A percentile compares a stretch with the other conserved stretches of the same genome.
phyloP scores from a whole-genome alignment of 495 filamentous ascomycete genomes.

The Penicillium roqueforti region DNA sequence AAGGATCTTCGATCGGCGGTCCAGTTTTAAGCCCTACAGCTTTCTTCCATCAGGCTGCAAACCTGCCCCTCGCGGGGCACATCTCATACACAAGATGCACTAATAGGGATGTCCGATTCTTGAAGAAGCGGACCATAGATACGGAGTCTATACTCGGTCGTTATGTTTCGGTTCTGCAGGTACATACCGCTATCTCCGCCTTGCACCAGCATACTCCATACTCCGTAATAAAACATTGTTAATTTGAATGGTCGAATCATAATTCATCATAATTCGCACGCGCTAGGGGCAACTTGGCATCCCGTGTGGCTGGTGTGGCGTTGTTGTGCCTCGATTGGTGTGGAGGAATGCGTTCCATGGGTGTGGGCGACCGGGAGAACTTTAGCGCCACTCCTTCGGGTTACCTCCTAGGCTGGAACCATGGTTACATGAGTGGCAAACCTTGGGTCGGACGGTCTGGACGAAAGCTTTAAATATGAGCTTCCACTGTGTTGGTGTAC shows the following conservation, averaged over 20 bases:
- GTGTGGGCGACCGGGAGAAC: not conserved
- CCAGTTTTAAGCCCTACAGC: not conserved
- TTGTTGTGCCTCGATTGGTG: not conserved
- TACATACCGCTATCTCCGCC: not conserved
- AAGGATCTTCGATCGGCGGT: slow-evolving; percentile 9
- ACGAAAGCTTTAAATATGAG: not conserved
- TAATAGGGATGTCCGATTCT: not conserved
- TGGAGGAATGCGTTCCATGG: slow-evolving; percentile 5
- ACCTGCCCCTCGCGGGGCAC: slow-evolving; percentile 1
- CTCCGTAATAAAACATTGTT: not conserved
- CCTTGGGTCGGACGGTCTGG: not conserved
- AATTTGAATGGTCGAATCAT: slow-evolving; percentile 1
- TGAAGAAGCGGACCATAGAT: not conserved
- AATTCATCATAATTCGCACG: not conserved
- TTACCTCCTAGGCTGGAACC: not conserved
- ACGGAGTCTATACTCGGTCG: too few species aligned
- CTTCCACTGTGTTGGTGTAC: not conserved
- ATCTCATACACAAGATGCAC: not conserved
- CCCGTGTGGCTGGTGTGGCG: slow-evolving; percentile 8
- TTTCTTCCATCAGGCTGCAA: not conserved
- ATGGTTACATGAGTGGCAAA: not conserved
- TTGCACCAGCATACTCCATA: not conserved
- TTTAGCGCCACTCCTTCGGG: not conserved
- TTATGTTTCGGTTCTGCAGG: not conserved
- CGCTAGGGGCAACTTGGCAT: not conserved